Percentiles rank a stretch among this genome's conserved stretches.
phyloP scores from a whole-genome alignment of 352 stramenopile genomes.

The Globisporangium takayamanum region DNA sequence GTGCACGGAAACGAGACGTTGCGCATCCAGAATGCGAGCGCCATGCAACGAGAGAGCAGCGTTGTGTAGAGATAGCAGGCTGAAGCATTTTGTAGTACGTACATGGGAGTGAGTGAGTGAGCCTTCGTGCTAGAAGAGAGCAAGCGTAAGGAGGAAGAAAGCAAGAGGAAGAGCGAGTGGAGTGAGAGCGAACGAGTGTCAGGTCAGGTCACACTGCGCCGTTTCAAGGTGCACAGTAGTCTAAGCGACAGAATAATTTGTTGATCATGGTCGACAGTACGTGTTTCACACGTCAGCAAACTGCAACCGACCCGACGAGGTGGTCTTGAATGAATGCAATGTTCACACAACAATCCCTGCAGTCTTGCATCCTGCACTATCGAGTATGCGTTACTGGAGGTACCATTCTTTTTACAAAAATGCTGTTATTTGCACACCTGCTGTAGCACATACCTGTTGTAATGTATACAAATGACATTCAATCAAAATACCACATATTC shows the following conservation, averaged over 20 bases:
- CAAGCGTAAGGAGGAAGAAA: too few relatives aligned
- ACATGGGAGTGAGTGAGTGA: too few relatives aligned
- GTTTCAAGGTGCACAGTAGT: neutral
- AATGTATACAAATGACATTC: neutral
- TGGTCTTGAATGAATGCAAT: neutral
- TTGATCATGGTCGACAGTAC: too few relatives aligned
- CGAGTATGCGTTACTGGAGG: neutral
- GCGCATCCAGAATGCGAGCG: neutral
- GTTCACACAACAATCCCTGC: slow-evolving; percentile 4
- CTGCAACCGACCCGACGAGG: neutral
- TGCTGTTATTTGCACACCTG: neutral
- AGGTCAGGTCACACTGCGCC: neutral
- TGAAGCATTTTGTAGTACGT: neutral
- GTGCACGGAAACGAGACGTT: neutral
- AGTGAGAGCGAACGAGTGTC: neutral
- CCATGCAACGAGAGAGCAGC: too few relatives aligned
- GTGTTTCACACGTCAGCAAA: neutral
- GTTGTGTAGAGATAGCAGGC: neutral
- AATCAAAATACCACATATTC: neutral
- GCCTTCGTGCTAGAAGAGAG: too few relatives aligned
- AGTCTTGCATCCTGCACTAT: neutral
- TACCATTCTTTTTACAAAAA: neutral
- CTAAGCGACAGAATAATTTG: neutral
- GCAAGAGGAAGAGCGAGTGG: neutral
- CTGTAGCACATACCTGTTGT: neutral